Evolutionary conservation across 139 green algal genomes (phyloP).

Genomic region (Chlorella sp.): DNA sequence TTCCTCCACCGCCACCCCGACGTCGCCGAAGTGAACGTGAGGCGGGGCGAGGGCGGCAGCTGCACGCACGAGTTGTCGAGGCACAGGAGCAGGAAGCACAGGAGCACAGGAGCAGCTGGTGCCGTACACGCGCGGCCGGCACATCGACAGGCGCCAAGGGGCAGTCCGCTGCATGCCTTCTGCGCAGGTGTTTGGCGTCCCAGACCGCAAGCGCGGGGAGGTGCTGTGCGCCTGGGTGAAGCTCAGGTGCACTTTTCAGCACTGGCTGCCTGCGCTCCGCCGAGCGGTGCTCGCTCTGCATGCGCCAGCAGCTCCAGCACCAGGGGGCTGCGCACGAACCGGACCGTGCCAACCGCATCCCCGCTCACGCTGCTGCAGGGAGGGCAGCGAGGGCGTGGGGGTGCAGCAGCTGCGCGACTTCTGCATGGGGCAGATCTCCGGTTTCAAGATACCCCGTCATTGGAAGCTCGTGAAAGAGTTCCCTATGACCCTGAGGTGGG

Average conservation of each 20-base stretch:
- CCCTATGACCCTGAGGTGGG: slow-evolving; percentile 19
- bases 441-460: slow-evolving; percentile 19
- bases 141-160: background rate
- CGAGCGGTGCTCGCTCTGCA: background rate
- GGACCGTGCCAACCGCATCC: too few species aligned
- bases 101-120: too few species aligned
- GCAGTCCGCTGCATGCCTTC: background rate
- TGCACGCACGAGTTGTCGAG: too few species aligned
- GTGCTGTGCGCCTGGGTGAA: slow-evolving; percentile 39
- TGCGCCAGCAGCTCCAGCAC: background rate
- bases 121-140: background rate
- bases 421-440: slow-evolving; percentile 13
- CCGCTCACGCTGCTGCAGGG: background rate
- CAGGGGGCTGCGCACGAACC: background rate
- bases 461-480: slow-evolving; percentile 22
- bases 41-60: too few species aligned
- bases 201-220: slow-evolving; percentile 32
- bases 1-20: slow-evolving; percentile 26
- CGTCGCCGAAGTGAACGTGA: slow-evolving; percentile 31
- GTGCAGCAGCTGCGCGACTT: slow-evolving; percentile 4
- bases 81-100: too few species aligned
- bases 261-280: background rate
- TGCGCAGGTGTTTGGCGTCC: slow-evolving; percentile 40
- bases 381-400: background rate
- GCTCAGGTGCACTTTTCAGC: slow-evolving; percentile 12